Evolutionary conservation across 2,329 filamentous ascomycete genomes (phyloP).

Genomic region (Ophiostoma australiae): DNA sequence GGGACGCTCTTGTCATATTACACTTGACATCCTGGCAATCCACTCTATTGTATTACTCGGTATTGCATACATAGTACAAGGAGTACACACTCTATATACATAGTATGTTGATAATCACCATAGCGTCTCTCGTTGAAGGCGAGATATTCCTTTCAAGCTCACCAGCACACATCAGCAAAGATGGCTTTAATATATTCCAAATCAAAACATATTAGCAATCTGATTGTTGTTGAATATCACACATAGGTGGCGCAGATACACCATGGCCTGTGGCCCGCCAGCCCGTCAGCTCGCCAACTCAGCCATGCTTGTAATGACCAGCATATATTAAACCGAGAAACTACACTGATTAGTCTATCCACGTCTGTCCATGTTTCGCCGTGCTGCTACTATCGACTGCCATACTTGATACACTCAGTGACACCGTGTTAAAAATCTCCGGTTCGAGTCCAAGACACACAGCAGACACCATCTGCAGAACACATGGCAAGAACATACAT

Average conservation of each 20-base stretch:
- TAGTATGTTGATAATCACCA: not conserved
- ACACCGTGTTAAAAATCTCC: not conserved
- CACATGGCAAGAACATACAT: not conserved
- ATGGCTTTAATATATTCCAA: no score
- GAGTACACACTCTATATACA: not conserved
- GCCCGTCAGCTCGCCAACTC: not conserved
- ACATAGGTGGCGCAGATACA: no score
- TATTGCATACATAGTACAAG: no score
- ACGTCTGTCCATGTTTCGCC: no score
- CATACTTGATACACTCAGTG: not conserved
- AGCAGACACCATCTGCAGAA: not conserved
- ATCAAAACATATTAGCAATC: no score
- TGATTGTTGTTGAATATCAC: no score
- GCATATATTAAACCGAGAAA: not conserved
- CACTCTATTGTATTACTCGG: not conserved
- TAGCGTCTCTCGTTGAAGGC: not conserved
- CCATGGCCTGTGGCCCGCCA: not conserved
- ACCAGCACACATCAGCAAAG: no score
- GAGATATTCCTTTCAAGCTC: not conserved
- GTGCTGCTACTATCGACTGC: not conserved
- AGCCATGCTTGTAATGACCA: not conserved
- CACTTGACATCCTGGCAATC: not conserved
- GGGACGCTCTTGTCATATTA: conserved; percentile 1
- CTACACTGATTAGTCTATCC: not conserved
- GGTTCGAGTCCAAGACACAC: conserved; percentile 3